Percentiles rank a stretch among this genome's conserved stretches.
Evolutionary conservation across 2,329 filamentous ascomycete species (phyloP).

Genomic region (Blastomyces percursus): DNA sequence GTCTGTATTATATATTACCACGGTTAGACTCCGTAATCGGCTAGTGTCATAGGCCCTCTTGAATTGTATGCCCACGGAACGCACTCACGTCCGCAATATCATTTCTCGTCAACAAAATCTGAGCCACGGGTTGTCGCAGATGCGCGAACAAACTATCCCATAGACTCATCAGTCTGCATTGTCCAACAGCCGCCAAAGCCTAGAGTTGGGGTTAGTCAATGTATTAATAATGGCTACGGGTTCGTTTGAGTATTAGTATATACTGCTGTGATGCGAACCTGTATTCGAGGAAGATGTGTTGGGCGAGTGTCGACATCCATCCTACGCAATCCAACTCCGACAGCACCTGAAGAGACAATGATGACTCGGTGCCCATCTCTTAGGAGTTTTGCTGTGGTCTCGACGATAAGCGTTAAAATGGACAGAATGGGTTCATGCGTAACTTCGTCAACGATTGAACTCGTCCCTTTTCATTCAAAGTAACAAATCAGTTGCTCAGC

Average conservation of each 20-base stretch:
- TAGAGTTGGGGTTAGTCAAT: conserved; percentile 23
- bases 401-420: conserved; percentile 82
- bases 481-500: conserved; percentile 11
- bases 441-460: conserved; percentile 95
- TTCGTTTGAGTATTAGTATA: not conserved
- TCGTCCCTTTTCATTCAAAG: conserved; percentile 57
- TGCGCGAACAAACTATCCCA: conserved; percentile 92
- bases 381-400: conserved; percentile 76
- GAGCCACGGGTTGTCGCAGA: conserved; percentile 79
- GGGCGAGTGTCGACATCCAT: conserved; percentile 83
- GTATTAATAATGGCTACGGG: not conserved
- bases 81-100: conserved; percentile 79
- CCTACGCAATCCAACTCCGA: conserved; percentile 80
- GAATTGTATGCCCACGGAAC: not conserved
- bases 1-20: conserved; percentile 41
- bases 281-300: conserved; percentile 79
- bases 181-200: conserved; percentile 89
- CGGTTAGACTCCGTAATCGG: not conserved
- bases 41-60: not conserved
- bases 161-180: conserved; percentile 86
- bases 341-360: conserved; percentile 93
- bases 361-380: conserved; percentile 90
- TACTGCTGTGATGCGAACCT: conserved; percentile 40
- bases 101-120: conserved; percentile 86
- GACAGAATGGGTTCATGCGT: conserved; percentile 89